Percentiles rank a stretch among this genome's conserved stretches.
phyloP scores from a whole-genome alignment of 257 asterid species.

The Parsonsia alboflavescens region DNA sequence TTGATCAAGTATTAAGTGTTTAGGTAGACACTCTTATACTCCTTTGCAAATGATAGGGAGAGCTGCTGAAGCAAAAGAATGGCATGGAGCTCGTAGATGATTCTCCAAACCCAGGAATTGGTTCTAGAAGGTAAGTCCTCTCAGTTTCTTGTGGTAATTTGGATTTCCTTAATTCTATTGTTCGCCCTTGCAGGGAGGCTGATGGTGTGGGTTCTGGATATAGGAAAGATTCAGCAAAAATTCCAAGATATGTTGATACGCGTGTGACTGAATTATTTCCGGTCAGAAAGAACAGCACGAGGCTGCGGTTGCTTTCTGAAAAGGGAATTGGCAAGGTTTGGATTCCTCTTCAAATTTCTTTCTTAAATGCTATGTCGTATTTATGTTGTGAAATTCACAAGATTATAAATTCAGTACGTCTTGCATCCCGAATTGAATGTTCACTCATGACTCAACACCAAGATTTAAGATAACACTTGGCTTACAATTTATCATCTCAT shows the following conservation, averaged over 20 bases:
- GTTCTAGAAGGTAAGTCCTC: constrained; percentile 36
- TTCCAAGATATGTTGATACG: constrained; percentile 46
- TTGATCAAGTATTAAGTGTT: background rate
- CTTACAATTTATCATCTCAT: background rate
- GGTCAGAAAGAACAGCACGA: constrained; percentile 51
- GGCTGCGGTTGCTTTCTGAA: constrained; percentile 42
- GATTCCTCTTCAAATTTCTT: constrained; percentile 10
- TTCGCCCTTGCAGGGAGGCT: constrained; percentile 36
- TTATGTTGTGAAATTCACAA: background rate
- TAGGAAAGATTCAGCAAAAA: constrained; percentile 49
- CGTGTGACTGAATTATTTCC: constrained; percentile 64
- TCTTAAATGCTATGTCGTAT: background rate
- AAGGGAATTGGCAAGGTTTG: constrained; percentile 57
- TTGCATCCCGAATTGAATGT: background rate
- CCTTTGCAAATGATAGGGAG: constrained; percentile 43
- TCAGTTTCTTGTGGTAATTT: constrained; percentile 2
- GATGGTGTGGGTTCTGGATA: constrained; percentile 41
- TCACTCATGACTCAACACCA: background rate
- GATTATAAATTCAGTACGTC: background rate
- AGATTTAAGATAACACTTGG: too few species aligned
- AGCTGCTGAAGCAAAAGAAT: constrained; percentile 60
- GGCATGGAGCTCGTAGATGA: constrained; percentile 40
- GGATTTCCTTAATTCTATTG: background rate
- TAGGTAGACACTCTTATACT: background rate
- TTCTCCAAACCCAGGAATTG: constrained; percentile 32